phyloP scores from a whole-genome alignment of 2,329 filamentous ascomycete species.

The Ramularia endophylla region DNA sequence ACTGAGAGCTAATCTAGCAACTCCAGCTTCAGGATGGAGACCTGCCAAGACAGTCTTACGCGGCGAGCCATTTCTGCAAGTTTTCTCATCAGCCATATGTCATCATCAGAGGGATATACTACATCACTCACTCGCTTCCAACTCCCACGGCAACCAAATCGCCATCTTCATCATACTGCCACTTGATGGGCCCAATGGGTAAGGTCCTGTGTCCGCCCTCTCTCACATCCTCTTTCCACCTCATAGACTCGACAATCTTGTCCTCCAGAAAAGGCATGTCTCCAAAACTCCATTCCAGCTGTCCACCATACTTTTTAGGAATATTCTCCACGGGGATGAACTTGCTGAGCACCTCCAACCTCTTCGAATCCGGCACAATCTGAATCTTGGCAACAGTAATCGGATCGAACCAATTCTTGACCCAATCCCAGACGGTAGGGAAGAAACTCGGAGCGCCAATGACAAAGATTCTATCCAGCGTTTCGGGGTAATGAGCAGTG shows the following conservation, averaged over 20 bases:
- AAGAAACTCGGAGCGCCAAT: slow-evolving; percentile 89
- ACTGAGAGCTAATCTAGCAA: slow-evolving; percentile 22
- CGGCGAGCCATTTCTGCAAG: no score
- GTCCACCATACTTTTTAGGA: slow-evolving; percentile 82
- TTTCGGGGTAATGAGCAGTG: slow-evolving; percentile 93
- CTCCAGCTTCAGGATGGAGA: slow-evolving; percentile 26
- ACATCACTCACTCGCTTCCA: slow-evolving; percentile 38
- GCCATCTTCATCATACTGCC: slow-evolving; percentile 38
- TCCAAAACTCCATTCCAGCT: slow-evolving; percentile 76
- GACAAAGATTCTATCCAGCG: slow-evolving; percentile 77
- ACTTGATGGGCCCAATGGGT: slow-evolving; percentile 44
- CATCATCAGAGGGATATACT: no score
- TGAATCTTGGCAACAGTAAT: slow-evolving; percentile 96
- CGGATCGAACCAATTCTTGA: slow-evolving; percentile 88
- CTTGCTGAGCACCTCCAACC: slow-evolving; percentile 66
- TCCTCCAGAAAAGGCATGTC: slow-evolving; percentile 67
- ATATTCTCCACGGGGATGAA: slow-evolving; percentile 82
- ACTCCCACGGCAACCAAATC: slow-evolving; percentile 41
- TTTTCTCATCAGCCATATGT: no score
- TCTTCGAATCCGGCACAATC: slow-evolving; percentile 68
- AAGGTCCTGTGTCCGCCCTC: slow-evolving; percentile 34
- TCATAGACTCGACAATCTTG: slow-evolving; percentile 35
- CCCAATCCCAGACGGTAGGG: slow-evolving; percentile 88
- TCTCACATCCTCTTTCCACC: slow-evolving; percentile 34
- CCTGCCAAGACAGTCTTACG: slow-evolving; percentile 36